These are phyloP conservation scores for Septoria petroselini DNA, from an alignment of 2,329 filamentous ascomycete species.

Conservation along the genomic window DNA sequence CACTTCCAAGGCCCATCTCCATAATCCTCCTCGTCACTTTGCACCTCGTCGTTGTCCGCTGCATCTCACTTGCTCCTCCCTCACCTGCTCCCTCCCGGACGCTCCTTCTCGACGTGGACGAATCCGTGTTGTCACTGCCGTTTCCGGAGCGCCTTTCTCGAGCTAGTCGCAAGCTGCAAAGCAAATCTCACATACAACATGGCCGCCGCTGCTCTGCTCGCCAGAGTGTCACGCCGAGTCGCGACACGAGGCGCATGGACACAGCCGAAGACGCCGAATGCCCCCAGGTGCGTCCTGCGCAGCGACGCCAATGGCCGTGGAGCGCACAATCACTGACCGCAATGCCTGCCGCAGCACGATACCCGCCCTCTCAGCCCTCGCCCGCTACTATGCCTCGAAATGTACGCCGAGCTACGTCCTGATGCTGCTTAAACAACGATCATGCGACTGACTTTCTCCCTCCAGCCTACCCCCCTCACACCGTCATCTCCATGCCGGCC, in stretches of 20 bases:
- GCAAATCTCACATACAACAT: constrained; percentile 43
- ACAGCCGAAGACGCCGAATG: constrained; percentile 36
- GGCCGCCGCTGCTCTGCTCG: constrained; percentile 52
- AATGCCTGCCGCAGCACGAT: constrained; percentile 40
- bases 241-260: constrained; percentile 37
- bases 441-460: constrained; percentile 34
- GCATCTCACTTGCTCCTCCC: too few relatives aligned
- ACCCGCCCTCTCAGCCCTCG: constrained; percentile 58
- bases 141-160: too few relatives aligned
- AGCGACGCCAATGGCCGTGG: neutral
- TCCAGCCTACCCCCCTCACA: constrained; percentile 90
- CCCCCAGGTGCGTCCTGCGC: constrained; percentile 36
- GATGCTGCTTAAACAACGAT: constrained; percentile 10
- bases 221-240: constrained; percentile 46
- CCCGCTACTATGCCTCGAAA: constrained; percentile 67
- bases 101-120: neutral
- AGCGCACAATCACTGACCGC: constrained; percentile 14
- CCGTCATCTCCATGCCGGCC: constrained; percentile 94
- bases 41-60: too few relatives aligned
- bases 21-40: too few relatives aligned
- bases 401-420: constrained; percentile 46
- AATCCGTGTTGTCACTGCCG: too few relatives aligned
- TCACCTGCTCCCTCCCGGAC: too few relatives aligned
- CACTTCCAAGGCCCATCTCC: too few relatives aligned
- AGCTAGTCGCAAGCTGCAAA: constrained; percentile 1